Conservation (phyloP, 768 basidiomycete genomes). For the Tricholoma sp. region DNA sequence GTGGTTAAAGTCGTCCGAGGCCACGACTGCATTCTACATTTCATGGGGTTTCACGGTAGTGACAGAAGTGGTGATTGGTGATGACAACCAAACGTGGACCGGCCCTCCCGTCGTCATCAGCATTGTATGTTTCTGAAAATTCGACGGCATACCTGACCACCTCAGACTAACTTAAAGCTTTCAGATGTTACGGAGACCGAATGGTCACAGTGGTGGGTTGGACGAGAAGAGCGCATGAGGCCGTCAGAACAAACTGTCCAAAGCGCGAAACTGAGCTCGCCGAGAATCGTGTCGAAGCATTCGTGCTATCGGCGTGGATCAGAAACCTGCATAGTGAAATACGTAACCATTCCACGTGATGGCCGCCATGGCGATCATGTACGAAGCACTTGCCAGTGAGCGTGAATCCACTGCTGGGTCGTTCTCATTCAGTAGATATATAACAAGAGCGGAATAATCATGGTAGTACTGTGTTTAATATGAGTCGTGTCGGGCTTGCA, state of each 20-base stretch:
- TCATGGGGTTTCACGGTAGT: slow-evolving; percentile 19
- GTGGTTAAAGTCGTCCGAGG: slow-evolving; percentile 26
- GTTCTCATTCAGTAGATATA: too few relatives aligned
- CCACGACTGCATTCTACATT: slow-evolving; percentile 19
- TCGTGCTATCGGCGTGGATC: too few relatives aligned
- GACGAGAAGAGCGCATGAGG: background rate
- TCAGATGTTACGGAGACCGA: slow-evolving; percentile 1
- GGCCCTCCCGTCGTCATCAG: slow-evolving; percentile 20
- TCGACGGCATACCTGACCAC: background rate
- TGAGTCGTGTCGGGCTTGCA: too few relatives aligned
- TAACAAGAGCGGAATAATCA: too few relatives aligned
- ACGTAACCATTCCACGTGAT: too few relatives aligned
- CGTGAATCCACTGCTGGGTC: too few relatives aligned
- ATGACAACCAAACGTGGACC: slow-evolving; percentile 26
- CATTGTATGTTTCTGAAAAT: slow-evolving; percentile 18
- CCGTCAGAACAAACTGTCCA: background rate
- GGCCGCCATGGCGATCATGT: too few relatives aligned
- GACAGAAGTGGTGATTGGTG: slow-evolving; percentile 20
- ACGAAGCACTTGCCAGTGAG: too few relatives aligned
- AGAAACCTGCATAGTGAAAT: too few relatives aligned
- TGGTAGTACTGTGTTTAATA: too few relatives aligned
- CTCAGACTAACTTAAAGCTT: background rate
- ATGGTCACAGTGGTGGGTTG: background rate
- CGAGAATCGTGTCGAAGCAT: too few relatives aligned
- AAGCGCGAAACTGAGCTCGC: too few relatives aligned